A percentile compares a stretch with the other conserved stretches of the same genome.
Conservation (phyloP, 495 filamentous ascomycete species). For the Geoglossum glabrum region DNA sequence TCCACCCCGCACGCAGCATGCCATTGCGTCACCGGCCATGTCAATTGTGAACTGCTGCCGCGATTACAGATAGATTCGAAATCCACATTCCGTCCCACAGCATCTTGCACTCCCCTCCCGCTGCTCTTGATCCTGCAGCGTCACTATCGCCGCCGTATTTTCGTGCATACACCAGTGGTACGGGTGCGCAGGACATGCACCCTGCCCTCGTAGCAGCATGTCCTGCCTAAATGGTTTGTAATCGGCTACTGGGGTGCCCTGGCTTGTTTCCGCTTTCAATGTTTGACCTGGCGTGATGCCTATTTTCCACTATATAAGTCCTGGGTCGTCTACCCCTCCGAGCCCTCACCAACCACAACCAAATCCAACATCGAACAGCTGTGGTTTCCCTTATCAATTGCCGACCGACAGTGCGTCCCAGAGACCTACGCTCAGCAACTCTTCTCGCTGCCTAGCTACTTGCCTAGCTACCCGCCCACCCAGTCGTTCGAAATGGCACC, state of each 20-base stretch:
- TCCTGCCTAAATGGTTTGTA: neutral
- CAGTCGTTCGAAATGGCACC: neutral
- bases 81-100: neutral
- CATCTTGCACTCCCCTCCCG: too few relatives aligned
- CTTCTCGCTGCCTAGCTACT: neutral
- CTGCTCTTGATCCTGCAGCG: too few relatives aligned
- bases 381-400: neutral
- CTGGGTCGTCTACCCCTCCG: neutral
- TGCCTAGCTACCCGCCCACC: neutral
- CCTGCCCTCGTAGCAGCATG: too few relatives aligned
- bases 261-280: neutral
- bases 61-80: neutral
- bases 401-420: neutral
- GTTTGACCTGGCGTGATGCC: neutral
- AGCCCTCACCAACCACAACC: neutral
- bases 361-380: neutral
- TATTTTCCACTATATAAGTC: neutral
- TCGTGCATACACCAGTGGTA: too few relatives aligned
- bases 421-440: neutral
- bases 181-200: too few relatives aligned
- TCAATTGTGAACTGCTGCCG: too few relatives aligned
- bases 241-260: neutral
- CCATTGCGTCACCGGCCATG: too few relatives aligned
- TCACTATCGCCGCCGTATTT: too few relatives aligned
- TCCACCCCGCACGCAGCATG: too few relatives aligned